Base-by-base conservation (phyloP, 306 rosid species). In the Potentilla sterilis region DNA sequence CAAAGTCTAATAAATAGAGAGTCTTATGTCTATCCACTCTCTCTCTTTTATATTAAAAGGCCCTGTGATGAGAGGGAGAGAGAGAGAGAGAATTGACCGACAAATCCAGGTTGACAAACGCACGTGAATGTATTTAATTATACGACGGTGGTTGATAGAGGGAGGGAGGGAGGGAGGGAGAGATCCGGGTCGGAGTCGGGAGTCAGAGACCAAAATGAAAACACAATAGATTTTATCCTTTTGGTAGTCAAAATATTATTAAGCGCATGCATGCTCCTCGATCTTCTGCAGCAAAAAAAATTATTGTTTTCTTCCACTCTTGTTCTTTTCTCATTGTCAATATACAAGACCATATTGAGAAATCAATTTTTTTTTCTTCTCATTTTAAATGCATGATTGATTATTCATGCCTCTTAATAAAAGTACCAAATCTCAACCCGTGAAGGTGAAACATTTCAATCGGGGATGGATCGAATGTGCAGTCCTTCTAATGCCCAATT, bases 31-130 rank as follows among this genome's bases (percentile, higher is more conserved):
- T 24, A 58, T 73, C 77, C 43, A 16, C 38, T 28, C 43, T 42
- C 34, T 6, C 3, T 7, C 44, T 41, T 47, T 47, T n/a, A 67
- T 67, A 2, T 67, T 57, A 14, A 57, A 42, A 41, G 22, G 6
- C 18, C n/a, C n/a, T n/a, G n/a, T n/a, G 28, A 16, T 15, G n/a
- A 32, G 69, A 63, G 67, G 14, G 67, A 75, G 67, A 77, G 44
- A 81, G 35, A n/a, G n/a, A n/a, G n/a, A n/a, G n/a, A n/a, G 82
- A 86, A 87, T 93, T 93, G 96, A 89, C 97, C 97, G 90, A 91
- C 96, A 89, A 84, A 81, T 77, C 80, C 84, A 87, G 84, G 91
- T 89, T 89, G 91, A 88, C 90, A 83, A 87, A 74, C 84, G 89
- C 94, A 93, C 97, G 96, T 91, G 97, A 93, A 84, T 83, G 57